Evolutionary conservation across 345 rosid genomes (phyloP).

Genomic region (Cardamine chenopodiifolia): DNA sequence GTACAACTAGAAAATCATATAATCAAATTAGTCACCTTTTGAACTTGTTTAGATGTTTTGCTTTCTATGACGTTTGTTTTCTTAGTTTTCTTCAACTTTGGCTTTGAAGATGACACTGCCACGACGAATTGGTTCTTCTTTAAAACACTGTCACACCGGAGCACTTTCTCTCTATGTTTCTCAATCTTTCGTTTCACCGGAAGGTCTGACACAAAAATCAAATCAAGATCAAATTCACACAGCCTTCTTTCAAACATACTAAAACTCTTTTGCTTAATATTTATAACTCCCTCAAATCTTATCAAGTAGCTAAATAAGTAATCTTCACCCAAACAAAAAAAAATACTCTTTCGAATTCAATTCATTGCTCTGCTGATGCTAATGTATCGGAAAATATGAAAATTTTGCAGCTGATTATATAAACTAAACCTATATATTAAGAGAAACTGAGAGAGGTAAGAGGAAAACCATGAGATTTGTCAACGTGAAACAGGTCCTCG

Average conservation of each 20-base stretch:
- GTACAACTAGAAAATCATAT: background rate
- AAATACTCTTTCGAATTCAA: background rate
- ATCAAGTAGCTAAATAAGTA: background rate
- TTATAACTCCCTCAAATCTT: background rate
- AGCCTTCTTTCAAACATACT: background rate
- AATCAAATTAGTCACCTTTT: constrained; percentile 46
- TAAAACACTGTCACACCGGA: constrained; percentile 63
- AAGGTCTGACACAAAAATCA: constrained; percentile 51
- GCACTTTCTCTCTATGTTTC: constrained; percentile 73
- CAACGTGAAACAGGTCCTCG: constrained; percentile 75
- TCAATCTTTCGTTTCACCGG: constrained; percentile 81
- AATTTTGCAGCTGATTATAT: constrained; percentile 7
- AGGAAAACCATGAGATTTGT: constrained; percentile 61
- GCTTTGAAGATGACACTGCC: constrained; percentile 64
- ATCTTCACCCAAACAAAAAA: background rate
- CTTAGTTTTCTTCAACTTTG: constrained; percentile 49
- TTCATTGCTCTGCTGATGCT: background rate
- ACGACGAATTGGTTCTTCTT: constrained; percentile 78
- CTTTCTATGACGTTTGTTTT: constrained; percentile 32
- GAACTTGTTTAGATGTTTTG: constrained; percentile 40
- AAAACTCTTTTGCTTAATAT: background rate
- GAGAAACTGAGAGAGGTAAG: background rate
- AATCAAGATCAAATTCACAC: constrained; percentile 7
- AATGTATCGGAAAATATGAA: background rate
- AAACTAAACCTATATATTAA: background rate